Percentiles rank a stretch among this genome's conserved stretches.
phyloP scores from a whole-genome alignment of 2,329 filamentous ascomycete species.

The Trichoderma aggressivum region DNA sequence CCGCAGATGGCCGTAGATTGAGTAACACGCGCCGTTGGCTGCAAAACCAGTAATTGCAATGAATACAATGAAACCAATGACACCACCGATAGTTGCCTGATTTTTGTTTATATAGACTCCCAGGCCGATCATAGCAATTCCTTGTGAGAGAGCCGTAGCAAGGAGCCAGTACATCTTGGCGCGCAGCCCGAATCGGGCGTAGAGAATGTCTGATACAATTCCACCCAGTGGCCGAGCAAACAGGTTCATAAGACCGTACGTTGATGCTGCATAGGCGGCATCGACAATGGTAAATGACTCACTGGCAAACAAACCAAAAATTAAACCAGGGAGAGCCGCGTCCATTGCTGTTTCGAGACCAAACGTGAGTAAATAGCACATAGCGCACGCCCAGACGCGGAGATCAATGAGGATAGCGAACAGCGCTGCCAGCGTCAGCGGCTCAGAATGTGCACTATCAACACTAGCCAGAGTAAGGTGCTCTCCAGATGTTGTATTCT shows the following conservation, averaged over 20 bases:
- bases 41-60: constrained; percentile 82
- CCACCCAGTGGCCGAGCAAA: constrained; percentile 65
- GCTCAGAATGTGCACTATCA: not conserved
- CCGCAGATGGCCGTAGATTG: constrained; percentile 82
- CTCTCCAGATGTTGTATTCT: not conserved
- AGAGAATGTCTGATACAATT: constrained; percentile 49
- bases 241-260: constrained; percentile 73
- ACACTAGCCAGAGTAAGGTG: not conserved
- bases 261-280: constrained; percentile 48
- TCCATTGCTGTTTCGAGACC: constrained; percentile 62
- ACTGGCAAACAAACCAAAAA: constrained; percentile 55
- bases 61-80: constrained; percentile 74
- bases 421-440: constrained; percentile 35
- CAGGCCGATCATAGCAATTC: constrained; percentile 58
- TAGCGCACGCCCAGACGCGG: constrained; percentile 53
- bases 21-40: constrained; percentile 82
- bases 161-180: constrained; percentile 46
- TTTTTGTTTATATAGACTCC: constrained; percentile 52
- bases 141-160: constrained; percentile 56
- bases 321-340: constrained; percentile 53
- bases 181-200: constrained; percentile 38
- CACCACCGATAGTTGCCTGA: constrained; percentile 54
- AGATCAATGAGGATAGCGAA: constrained; percentile 49
- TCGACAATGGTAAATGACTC: constrained; percentile 57
- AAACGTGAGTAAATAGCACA: constrained; percentile 58